Evolutionary conservation across 345 rosid species (phyloP).

Genomic region (Psidium guajava): DNA sequence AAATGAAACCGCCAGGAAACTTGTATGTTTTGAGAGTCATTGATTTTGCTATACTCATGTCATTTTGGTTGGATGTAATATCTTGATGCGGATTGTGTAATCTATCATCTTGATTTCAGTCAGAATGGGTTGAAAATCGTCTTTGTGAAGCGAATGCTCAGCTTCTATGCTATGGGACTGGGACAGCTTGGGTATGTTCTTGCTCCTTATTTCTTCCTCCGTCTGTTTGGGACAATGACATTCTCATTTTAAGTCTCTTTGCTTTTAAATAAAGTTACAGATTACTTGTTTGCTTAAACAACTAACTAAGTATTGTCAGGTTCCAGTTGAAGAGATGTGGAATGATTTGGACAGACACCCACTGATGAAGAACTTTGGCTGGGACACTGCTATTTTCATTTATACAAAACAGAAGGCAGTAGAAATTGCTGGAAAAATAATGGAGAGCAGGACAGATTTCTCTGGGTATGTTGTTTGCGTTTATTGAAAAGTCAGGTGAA

Average conservation of each 20-base stretch:
- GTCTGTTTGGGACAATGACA: not conserved
- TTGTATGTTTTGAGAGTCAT: slow-evolving; percentile 46
- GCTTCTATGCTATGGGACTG: slow-evolving; percentile 51
- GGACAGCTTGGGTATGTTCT: slow-evolving; percentile 54
- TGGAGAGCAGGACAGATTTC: slow-evolving; percentile 43
- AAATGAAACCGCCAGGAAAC: slow-evolving; percentile 56
- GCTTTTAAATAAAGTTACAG: not conserved
- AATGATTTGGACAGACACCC: slow-evolving; percentile 31
- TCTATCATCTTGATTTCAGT: slow-evolving; percentile 26
- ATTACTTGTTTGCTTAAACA: not conserved
- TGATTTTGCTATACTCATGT: not conserved
- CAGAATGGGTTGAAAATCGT: slow-evolving; percentile 36
- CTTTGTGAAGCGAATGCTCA: slow-evolving; percentile 55
- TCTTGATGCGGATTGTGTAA: slow-evolving; percentile 1
- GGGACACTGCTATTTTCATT: slow-evolving; percentile 20
- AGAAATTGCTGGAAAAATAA: slow-evolving; percentile 23
- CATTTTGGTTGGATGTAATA: not conserved
- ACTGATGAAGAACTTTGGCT: slow-evolving; percentile 20
- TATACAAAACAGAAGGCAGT: slow-evolving; percentile 40
- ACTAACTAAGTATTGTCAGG: slow-evolving; percentile 21
- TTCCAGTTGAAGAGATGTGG: slow-evolving; percentile 48
- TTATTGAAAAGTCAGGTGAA: not conserved
- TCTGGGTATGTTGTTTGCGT: slow-evolving; percentile 33
- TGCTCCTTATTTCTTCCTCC: not conserved
- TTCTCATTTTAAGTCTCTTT: not conserved